Conservation (phyloP, 2,329 filamentous ascomycete species). For the Anisogramma anomala region DNA sequence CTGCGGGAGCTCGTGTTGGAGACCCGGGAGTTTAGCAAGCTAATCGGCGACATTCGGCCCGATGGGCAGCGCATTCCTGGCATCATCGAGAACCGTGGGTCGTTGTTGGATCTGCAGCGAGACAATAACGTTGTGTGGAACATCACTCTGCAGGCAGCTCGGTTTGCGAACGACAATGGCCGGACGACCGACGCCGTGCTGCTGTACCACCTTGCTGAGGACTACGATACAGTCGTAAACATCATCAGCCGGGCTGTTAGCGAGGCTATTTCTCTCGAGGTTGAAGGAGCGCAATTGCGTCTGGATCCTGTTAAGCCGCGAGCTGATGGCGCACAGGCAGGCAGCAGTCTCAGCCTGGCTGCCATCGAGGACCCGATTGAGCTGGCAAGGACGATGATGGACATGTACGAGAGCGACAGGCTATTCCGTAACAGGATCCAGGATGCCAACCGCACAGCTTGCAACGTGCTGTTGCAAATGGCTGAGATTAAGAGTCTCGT, state of each 20-base stretch:
- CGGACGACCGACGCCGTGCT: conserved; percentile 88
- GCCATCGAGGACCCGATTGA: conserved; percentile 50
- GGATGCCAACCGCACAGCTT: conserved; percentile 45
- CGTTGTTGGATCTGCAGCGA: conserved; percentile 67
- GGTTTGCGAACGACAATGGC: conserved; percentile 87
- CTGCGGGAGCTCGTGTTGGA: conserved; percentile 92
- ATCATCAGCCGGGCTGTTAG: conserved; percentile 86
- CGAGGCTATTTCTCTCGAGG: conserved; percentile 75
- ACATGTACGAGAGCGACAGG: conserved; percentile 48
- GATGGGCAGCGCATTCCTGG: conserved; percentile 80
- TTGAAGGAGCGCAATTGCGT: conserved; percentile 69
- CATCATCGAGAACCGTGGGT: conserved; percentile 73
- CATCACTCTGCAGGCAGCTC: conserved; percentile 87
- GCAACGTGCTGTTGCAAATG: conserved; percentile 47
- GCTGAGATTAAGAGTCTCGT: conserved; percentile 48
- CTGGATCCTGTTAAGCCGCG: conserved; percentile 72
- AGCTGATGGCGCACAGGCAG: conserved; percentile 30
- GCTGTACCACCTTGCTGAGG: conserved; percentile 84
- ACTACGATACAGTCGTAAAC: conserved; percentile 86
- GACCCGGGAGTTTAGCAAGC: conserved; percentile 85
- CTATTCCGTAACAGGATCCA: conserved; percentile 50
- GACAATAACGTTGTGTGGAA: conserved; percentile 77
- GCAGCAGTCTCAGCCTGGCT: conserved; percentile 49
- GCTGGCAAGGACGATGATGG: conserved; percentile 49
- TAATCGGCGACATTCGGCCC: conserved; percentile 80